A percentile compares a stretch with the other conserved stretches of the same genome.
These are phyloP conservation scores for Microascus cirrosus DNA, from an alignment of 2,329 filamentous ascomycete genomes.

Conservation along the genomic window DNA sequence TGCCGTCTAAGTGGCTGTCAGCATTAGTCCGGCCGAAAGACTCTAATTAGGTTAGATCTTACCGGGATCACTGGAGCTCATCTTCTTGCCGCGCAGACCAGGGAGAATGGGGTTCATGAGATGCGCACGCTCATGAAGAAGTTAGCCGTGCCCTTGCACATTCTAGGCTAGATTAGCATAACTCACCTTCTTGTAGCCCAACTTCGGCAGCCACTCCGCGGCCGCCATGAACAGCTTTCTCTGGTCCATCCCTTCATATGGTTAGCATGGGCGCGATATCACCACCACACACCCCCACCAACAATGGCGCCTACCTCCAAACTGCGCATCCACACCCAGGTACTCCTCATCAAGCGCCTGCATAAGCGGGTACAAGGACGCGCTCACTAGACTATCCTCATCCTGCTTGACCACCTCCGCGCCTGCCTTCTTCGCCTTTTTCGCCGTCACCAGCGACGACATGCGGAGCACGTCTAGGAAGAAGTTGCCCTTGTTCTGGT, in stretches of 20 bases:
- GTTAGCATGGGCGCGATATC: not conserved
- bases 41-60: constrained; percentile 15
- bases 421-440: constrained; percentile 81
- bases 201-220: constrained; percentile 70
- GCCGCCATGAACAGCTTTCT: constrained; percentile 82
- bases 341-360: constrained; percentile 89
- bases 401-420: constrained; percentile 93
- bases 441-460: constrained; percentile 48
- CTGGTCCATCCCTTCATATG: constrained; percentile 52
- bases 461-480: constrained; percentile 83
- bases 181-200: constrained; percentile 65
- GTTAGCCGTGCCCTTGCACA: not conserved
- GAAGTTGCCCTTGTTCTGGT: constrained; percentile 65
- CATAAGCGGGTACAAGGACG: constrained; percentile 37
- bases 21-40: constrained; percentile 71
- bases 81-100: constrained; percentile 75
- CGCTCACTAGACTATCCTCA: constrained; percentile 56
- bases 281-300: not conserved
- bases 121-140: constrained; percentile 24
- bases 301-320: constrained; percentile 46
- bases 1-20: constrained; percentile 61
- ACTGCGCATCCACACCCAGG: constrained; percentile 77
- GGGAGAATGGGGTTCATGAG: constrained; percentile 41
- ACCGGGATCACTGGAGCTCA: constrained; percentile 67
- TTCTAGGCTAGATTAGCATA: not conserved